Conservation (phyloP, 768 basidiomycete species). For the Kwoniella newhampshirensis region DNA sequence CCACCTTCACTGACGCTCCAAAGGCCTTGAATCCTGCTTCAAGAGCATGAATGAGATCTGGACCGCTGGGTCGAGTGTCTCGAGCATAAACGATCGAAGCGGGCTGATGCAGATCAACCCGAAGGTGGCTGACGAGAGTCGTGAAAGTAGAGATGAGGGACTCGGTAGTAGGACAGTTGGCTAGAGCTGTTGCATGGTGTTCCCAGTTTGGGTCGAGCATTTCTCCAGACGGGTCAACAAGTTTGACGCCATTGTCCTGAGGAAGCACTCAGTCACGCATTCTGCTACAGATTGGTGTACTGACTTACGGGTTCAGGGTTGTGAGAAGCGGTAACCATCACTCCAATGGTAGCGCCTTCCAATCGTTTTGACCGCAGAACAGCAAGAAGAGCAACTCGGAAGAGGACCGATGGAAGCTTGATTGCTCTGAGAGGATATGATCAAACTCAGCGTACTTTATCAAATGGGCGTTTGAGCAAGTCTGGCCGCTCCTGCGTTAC, state of each 20-base stretch:
- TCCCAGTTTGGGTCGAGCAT: conserved; percentile 98
- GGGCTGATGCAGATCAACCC: conserved; percentile 76
- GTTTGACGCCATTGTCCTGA: conserved; percentile 97
- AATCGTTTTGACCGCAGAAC: conserved; percentile 84
- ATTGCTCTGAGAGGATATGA: conserved; percentile 38
- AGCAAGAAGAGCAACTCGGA: conserved; percentile 87
- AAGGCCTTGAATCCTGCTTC: conserved; percentile 78
- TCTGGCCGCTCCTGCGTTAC: neutral
- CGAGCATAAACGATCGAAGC: conserved; percentile 83
- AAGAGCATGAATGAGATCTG: conserved; percentile 69
- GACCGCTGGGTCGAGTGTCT: conserved; percentile 89
- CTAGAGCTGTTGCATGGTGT: conserved; percentile 74
- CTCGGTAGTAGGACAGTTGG: conserved; percentile 74
- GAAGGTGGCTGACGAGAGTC: conserved; percentile 62
- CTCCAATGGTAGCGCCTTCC: conserved; percentile 88
- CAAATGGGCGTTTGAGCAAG: neutral
- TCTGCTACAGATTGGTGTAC: too few relatives aligned
- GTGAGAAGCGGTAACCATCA: conserved; percentile 99
- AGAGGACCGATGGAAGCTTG: conserved; percentile 81
- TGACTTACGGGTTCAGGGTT: conserved; percentile 84
- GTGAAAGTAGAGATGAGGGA: conserved; percentile 70
- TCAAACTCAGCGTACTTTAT: conserved; percentile 1
- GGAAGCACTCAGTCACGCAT: neutral
- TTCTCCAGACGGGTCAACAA: conserved; percentile 94
- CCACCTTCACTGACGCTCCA: conserved; percentile 59